Evolutionary conservation across 371 early-diverging fungal genomes (phyloP).

Genomic region (Entomophthora muscae): DNA sequence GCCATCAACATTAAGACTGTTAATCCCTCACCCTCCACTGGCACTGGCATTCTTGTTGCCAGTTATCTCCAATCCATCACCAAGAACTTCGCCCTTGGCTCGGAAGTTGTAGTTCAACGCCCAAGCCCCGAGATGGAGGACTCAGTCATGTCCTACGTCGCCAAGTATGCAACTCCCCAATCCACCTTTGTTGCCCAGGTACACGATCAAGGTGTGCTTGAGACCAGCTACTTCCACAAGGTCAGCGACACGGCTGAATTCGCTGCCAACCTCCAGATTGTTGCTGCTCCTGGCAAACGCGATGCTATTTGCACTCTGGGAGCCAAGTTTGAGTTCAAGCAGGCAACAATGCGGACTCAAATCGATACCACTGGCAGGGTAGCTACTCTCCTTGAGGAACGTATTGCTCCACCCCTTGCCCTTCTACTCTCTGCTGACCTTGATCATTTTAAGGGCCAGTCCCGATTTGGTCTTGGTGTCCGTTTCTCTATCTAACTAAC

Average conservation of each 20-base stretch:
- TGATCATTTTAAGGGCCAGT: constrained; percentile 69
- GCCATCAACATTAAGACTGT: constrained; percentile 75
- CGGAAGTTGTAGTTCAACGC: constrained; percentile 71
- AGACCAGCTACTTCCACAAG: constrained; percentile 77
- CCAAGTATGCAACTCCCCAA: constrained; percentile 50
- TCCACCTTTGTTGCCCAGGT: constrained; percentile 67
- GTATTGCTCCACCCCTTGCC: constrained; percentile 82
- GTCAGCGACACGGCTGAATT: constrained; percentile 88
- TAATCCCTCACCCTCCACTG: constrained; percentile 81
- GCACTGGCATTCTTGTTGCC: constrained; percentile 74
- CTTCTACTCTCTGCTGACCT: constrained; percentile 85
- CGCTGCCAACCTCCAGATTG: constrained; percentile 75
- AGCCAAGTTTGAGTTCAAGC: constrained; percentile 88
- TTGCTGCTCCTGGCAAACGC: constrained; percentile 54
- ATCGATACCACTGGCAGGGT: constrained; percentile 81
- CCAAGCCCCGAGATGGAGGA: constrained; percentile 74
- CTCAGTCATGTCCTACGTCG: constrained; percentile 51
- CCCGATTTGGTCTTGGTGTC: constrained; percentile 5
- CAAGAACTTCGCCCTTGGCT: constrained; percentile 61
- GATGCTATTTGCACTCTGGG: constrained; percentile 87
- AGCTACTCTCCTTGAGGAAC: constrained; percentile 80
- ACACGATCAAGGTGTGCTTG: constrained; percentile 65
- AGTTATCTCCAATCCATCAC: constrained; percentile 86
- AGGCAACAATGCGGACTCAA: constrained; percentile 78
- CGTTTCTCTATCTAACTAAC: background rate